Base-by-base conservation (phyloP, 805 yeast species). In the Myxozyma mucilagina region DNA sequence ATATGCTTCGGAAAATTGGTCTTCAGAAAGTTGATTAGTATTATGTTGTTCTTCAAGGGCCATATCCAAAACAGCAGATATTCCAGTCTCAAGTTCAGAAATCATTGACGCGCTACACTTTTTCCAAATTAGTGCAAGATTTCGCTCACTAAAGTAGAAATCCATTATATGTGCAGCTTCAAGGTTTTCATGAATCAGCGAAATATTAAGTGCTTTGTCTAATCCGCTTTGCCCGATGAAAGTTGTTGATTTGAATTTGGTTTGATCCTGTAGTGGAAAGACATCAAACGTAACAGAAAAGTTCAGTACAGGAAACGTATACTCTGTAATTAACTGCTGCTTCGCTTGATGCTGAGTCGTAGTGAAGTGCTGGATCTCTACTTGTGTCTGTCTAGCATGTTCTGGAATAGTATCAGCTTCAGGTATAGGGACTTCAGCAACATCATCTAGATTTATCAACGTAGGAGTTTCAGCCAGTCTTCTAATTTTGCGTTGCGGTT, bases 241-340 rank as follows among this genome's bases (percentile, higher is more conserved):
- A 3, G 68, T 59, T 11, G 59, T 31, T 3, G 49, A n/a, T 18
- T 31, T 29, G 20, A 66, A 61, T 16, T 51, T 53, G 6, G 64
- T 62, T 10, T 34, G 54, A 16, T 48, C 34, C 7, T 59, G 57
- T 18, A 66, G 42, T 4, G 68, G 68, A 9, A 53, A 47, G 29
- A 64, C 55, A 31, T 59, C 68, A 42, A 66, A 66, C 13, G 67
- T 60, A 9, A 42, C 58, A 8, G 68, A 61, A 47, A 56, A 66
- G 24, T 59, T 61, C 31, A 58, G 49, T 4, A 53, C 49, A 5
- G 64, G 49, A 29, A 64, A 59, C 24, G 14, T 44, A 39, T 57
- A 66, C 11, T 60, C 65, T 18, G 41, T 10, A 32, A 57, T 52
- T 14, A 38, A 24, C 16, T 35, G 41, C 47, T 45, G 39, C 20